Evolutionary conservation across 208 protist species (phyloP).

Genomic region (Acanthamoeba sp.): DNA sequence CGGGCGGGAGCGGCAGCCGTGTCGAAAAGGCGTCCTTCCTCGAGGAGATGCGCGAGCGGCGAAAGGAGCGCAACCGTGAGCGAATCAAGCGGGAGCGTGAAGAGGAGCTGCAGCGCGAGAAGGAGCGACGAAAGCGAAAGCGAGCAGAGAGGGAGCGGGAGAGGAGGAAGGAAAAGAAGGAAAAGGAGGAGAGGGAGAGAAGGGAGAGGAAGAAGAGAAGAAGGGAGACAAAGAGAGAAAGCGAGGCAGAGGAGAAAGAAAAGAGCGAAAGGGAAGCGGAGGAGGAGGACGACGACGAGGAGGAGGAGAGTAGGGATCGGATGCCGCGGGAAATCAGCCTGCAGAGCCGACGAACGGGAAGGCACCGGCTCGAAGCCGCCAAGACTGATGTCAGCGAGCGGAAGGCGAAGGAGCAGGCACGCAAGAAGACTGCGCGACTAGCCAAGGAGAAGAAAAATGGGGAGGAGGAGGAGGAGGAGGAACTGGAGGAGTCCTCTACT

Average conservation of each 20-base stretch:
- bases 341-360: conserved; percentile 7
- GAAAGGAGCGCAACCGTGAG: conserved; percentile 14
- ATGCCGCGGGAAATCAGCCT: conserved; percentile 4
- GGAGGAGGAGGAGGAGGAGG: not conserved
- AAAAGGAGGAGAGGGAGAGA: not conserved
- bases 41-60: conserved; percentile 31
- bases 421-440: not conserved
- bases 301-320: not conserved
- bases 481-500: not conserved
- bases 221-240: not conserved
- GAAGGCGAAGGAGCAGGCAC: not conserved
- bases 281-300: not conserved
- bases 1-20: not conserved
- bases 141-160: not conserved
- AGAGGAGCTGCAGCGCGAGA: conserved; percentile 9
- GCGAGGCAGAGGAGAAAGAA: not conserved
- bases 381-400: not conserved
- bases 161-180: not conserved
- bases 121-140: conserved; percentile 13
- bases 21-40: not conserved
- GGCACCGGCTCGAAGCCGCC: not conserved
- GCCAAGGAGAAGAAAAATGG: not conserved
- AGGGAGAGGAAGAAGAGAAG: not conserved
- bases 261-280: not conserved
- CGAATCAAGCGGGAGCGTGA: conserved; percentile 21